These are phyloP conservation scores for Mikania micrantha DNA, from an alignment of 129 eudicot species.

Conservation along the genomic window DNA sequence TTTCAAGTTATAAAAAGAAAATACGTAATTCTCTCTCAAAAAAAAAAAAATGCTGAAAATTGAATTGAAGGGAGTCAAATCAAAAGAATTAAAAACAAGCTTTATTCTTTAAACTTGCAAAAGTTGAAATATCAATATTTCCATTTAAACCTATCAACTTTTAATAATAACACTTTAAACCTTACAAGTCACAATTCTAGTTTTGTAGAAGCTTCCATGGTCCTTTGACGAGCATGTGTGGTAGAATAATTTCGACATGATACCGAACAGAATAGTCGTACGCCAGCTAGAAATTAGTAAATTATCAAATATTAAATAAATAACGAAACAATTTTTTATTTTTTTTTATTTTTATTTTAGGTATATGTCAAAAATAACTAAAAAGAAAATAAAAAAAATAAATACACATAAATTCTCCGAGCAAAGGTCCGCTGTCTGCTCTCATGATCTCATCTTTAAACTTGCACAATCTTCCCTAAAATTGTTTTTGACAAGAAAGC, in stretches of 20 bases:
- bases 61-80: no score
- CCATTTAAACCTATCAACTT: neutral
- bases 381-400: neutral
- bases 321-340: no score
- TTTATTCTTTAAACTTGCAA: no score
- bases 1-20: no score
- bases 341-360: neutral
- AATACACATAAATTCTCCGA: conserved; percentile 18
- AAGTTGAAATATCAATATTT: neutral
- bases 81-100: no score
- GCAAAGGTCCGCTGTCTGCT: conserved; percentile 26
- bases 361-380: neutral
- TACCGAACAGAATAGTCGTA: conserved; percentile 4
- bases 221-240: conserved; percentile 19
- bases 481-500: conserved; percentile 16
- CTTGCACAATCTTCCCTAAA: conserved; percentile 12
- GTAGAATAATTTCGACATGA: conserved; percentile 18
- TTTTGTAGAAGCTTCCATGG: conserved; percentile 17
- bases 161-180: neutral
- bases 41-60: no score
- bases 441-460: conserved; percentile 16
- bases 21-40: no score
- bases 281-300: conserved; percentile 21
- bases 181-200: neutral
- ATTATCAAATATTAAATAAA: neutral